A percentile compares a stretch with the other conserved stretches of the same genome.
phyloP scores from a whole-genome alignment of 2,329 filamentous ascomycete genomes.

The Nemania sp. region DNA sequence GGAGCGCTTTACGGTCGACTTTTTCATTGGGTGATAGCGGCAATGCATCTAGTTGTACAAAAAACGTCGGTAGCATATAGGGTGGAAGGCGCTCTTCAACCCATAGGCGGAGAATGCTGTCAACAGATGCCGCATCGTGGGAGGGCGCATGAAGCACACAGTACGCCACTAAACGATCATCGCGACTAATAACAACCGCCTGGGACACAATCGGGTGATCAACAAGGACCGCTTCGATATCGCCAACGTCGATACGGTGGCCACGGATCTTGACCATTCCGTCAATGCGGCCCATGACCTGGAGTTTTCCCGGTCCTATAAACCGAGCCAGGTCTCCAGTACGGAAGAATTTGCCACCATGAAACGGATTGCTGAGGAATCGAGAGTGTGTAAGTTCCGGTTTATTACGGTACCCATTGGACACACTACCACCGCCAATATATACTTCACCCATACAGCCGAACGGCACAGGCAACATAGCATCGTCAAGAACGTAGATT shows the following conservation, averaged over 20 bases:
- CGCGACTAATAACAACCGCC: constrained; percentile 34
- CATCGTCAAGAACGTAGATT: constrained; percentile 46
- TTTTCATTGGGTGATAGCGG: constrained; percentile 35
- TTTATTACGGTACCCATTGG: constrained; percentile 40
- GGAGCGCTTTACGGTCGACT: constrained; percentile 36
- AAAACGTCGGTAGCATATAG: constrained; percentile 39
- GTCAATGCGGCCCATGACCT: constrained; percentile 34
- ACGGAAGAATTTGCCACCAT: constrained; percentile 32
- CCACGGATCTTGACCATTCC: constrained; percentile 39
- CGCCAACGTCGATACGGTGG: constrained; percentile 37
- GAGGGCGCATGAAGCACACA: constrained; percentile 22
- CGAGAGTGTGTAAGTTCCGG: constrained; percentile 23
- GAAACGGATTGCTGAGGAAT: constrained; percentile 33
- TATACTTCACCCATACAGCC: constrained; percentile 43
- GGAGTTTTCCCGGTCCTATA: constrained; percentile 22
- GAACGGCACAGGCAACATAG: constrained; percentile 42
- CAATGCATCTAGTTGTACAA: constrained; percentile 33
- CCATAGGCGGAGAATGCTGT: constrained; percentile 31
- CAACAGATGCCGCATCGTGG: constrained; percentile 1
- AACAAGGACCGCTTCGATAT: constrained; percentile 35
- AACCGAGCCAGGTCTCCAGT: constrained; percentile 34
- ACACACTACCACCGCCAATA: constrained; percentile 39
- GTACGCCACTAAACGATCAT: constrained; percentile 39
- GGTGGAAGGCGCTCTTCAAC: constrained; percentile 31
- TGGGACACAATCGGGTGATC: constrained; percentile 29